Evolutionary conservation across 768 basidiomycete species (phyloP), one percentile per base, ranked within the genome.

Genomic region (Chiua virens): DNA sequence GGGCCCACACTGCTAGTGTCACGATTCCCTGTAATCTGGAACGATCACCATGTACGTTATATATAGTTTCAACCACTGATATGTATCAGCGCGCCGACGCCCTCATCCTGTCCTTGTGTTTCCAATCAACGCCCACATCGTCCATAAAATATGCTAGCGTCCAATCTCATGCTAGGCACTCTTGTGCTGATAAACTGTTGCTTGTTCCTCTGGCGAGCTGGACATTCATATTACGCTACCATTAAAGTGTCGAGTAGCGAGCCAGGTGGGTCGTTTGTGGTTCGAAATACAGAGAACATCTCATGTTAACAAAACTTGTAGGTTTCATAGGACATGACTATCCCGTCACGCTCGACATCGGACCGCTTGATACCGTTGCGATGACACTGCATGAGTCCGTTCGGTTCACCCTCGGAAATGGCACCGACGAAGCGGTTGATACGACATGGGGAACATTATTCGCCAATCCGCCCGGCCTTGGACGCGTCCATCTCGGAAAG

Each of bases 361-460:
- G 54, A 20, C 28, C 36, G 3, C 54, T 52, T n/a, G 47, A 52
- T 13, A 25, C 10, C 15, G 50, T 55, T 10, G 49, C 49, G 22
- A 55, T 55, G 54, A 55, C 54, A 6, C 30, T 55, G 20, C 46
- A 51, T 13, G 50, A 56, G 22, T 56, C 50, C 20, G 34, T 34
- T 4, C 47, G 47, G 3, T 55, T 48, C 25, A 15, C 8, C 0
- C 50, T 55, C 6, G 50, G 50, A 14, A 28, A 47, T 14, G 50
- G 54, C 8, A 37, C 40, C 10, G 47, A 53, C 18, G 36, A 54
- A 23, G 42, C 46, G 2, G 18, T 49, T 3, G 45, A 52, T 15
- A 56, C 45, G 39, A 49, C 50, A 7, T 56, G 54, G 54, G 48
- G 47, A 27, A 44, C 45, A 8, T 18, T 51, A 23, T 45, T 52